A percentile compares a stretch with the other conserved stretches of the same genome.
These are phyloP conservation scores for Ceratocystis harringtonii DNA, from an alignment of 2,329 filamentous ascomycete species.

Conservation along the genomic window DNA sequence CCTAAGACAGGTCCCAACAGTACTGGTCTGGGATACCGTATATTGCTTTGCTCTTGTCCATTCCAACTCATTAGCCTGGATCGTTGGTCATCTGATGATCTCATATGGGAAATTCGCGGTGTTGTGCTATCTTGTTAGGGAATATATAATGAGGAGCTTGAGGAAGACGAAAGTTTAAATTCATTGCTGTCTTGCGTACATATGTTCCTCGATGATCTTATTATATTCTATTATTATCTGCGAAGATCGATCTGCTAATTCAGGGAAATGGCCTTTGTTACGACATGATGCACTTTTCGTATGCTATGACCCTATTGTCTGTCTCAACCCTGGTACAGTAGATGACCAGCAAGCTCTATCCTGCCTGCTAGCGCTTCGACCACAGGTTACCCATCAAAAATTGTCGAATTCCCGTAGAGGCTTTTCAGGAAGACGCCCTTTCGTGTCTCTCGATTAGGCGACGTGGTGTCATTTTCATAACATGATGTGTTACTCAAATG, in stretches of 20 bases:
- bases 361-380: too few species aligned
- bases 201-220: too few species aligned
- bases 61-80: background rate
- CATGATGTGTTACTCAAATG: background rate
- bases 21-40: background rate
- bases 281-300: too few species aligned
- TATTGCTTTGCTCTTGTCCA: background rate
- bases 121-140: background rate
- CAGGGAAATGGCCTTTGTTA: too few species aligned
- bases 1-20: background rate
- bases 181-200: too few species aligned
- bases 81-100: background rate
- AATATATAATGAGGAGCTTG: too few species aligned
- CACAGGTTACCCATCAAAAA: background rate
- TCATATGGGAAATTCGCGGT: background rate
- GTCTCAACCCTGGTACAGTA: too few species aligned
- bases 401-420: background rate
- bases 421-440: background rate
- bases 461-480: background rate
- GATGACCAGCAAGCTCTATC: too few species aligned
- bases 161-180: too few species aligned
- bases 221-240: too few species aligned
- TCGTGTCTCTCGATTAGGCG: background rate
- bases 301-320: too few species aligned
- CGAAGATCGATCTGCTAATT: too few species aligned